Base-by-base conservation (phyloP, 345 rosid genomes). In the Limnanthes douglasii region DNA sequence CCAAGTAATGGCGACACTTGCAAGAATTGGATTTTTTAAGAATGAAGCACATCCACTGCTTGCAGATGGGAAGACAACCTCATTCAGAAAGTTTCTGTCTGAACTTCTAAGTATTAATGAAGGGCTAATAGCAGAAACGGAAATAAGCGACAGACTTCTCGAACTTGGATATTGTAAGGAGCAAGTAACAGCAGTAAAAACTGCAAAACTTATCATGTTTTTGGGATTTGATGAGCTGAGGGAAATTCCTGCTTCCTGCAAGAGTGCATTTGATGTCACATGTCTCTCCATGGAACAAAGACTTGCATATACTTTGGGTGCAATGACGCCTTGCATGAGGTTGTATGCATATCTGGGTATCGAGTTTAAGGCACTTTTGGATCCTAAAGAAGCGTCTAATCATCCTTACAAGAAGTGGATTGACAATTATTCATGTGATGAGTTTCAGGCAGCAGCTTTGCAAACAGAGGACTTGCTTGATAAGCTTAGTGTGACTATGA, bases 201-300 rank as follows among this genome's bases (percentile, higher is more conserved):
- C 78, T 12, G 77, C 95, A 34, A 83, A 76, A 66, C 76, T 90
- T 24, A 56, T 88, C 5, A 25, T 68, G 95, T 78, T 63, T 72
- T 55, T 88, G 68, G 93, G 93, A 32, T 73, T 72, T 34, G 56
- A 66, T 1, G 90, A 73, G 45, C 62, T 48, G 49, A 64, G 51
- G 31, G 75, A 73, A 57, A 48, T 88, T 40, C 84, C 93, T 5
- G 57, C 57, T 35, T 40, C 68, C 30, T 76, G 90, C 57, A 58
- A 59, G 47, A 76, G 51, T 55, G 48, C 69, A 19, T 76, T 88
- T 11, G 83, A 60, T 18, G 76, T 76, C 29, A 64, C 62, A 43
- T 78, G 95, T 43, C 61, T 51, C 46, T 39, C 63, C 20, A 88
- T 88, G 97, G 95, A 88, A 72, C 81, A 72, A 64, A 76, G 61